Conservation (phyloP, 768 basidiomycete species). For the Artomyces pyxidatus region DNA sequence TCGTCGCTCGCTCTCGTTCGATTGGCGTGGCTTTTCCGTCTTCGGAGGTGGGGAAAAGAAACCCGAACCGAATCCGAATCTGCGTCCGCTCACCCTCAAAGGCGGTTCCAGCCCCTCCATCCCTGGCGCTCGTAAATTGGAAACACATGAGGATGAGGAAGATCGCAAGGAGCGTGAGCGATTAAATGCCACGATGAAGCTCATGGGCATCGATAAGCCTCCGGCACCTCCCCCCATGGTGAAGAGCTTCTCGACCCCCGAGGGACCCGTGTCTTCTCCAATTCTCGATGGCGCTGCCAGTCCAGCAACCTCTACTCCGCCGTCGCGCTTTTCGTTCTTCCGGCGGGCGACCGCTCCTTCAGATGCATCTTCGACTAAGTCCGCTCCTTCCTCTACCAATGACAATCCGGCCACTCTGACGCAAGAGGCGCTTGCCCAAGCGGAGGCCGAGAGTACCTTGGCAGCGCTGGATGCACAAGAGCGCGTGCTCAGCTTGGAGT, state of each 20-base stretch:
- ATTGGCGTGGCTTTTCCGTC: constrained; percentile 74
- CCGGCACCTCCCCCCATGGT: constrained; percentile 33
- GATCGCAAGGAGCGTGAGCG: constrained; percentile 82
- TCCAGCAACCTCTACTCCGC: constrained; percentile 24
- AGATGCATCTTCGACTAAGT: constrained; percentile 41
- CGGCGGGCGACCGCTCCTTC: constrained; percentile 41
- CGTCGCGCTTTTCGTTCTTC: constrained; percentile 66
- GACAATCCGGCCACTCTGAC: constrained; percentile 40
- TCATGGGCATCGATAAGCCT: constrained; percentile 83
- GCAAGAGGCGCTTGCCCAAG: constrained; percentile 69
- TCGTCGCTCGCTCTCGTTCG: constrained; percentile 75
- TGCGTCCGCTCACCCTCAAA: constrained; percentile 69
- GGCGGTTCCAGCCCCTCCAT: constrained; percentile 50
- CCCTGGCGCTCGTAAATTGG: constrained; percentile 67
- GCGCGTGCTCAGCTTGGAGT: constrained; percentile 58
- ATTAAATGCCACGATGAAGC: constrained; percentile 83
- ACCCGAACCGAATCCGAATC: constrained; percentile 37
- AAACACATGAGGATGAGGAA: constrained; percentile 88
- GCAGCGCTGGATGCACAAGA: constrained; percentile 79
- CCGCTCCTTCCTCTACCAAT: constrained; percentile 30
- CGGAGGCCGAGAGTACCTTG: constrained; percentile 67
- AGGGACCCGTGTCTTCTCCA: constrained; percentile 9
- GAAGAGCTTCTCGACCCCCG: constrained; percentile 34
- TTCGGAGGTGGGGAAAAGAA: constrained; percentile 63
- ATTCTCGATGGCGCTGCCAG: constrained; percentile 21